phyloP scores from a whole-genome alignment of 805 yeast genomes.

The Cyberlindnera misumaiensis region DNA sequence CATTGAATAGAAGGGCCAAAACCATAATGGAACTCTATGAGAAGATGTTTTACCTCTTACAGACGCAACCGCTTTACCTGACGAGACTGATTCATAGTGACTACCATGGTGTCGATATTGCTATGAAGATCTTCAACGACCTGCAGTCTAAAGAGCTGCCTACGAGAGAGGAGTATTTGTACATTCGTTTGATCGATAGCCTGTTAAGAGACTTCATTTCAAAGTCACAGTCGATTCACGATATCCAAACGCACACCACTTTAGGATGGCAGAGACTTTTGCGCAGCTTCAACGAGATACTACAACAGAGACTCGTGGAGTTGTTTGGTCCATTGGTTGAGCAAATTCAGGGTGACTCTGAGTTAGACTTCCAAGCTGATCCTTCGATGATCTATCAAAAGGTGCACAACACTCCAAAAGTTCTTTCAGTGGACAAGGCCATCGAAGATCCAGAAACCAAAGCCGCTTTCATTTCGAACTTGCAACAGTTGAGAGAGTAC shows the following conservation, averaged over 20 bases:
- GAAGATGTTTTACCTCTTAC: constrained; percentile 72
- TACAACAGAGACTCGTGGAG: constrained; percentile 24
- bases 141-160: constrained; percentile 22
- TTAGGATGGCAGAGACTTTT: constrained; percentile 41
- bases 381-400: constrained; percentile 52
- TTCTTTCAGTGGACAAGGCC: constrained; percentile 55
- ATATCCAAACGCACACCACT: constrained; percentile 11
- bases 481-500: constrained; percentile 68
- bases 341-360: constrained; percentile 27
- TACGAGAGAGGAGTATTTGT: constrained; percentile 22
- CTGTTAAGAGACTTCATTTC: constrained; percentile 29
- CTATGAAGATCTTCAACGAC: constrained; percentile 21
- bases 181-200: constrained; percentile 19
- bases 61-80: constrained; percentile 75
- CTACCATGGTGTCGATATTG: constrained; percentile 22
- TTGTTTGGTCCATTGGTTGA: constrained; percentile 34
- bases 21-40: constrained; percentile 63
- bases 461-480: constrained; percentile 58
- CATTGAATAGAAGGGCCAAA: constrained; percentile 29
- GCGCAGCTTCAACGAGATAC: constrained; percentile 32
- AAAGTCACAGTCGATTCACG: constrained; percentile 26
- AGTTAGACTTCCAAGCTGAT: constrained; percentile 68
- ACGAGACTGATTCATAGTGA: constrained; percentile 41
- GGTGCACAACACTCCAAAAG: constrained; percentile 32
- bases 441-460: constrained; percentile 77